Percentiles rank a stretch among this genome's conserved stretches.
Conservation (phyloP, 2,329 filamentous ascomycete genomes). For the Huntiella decipiens region DNA sequence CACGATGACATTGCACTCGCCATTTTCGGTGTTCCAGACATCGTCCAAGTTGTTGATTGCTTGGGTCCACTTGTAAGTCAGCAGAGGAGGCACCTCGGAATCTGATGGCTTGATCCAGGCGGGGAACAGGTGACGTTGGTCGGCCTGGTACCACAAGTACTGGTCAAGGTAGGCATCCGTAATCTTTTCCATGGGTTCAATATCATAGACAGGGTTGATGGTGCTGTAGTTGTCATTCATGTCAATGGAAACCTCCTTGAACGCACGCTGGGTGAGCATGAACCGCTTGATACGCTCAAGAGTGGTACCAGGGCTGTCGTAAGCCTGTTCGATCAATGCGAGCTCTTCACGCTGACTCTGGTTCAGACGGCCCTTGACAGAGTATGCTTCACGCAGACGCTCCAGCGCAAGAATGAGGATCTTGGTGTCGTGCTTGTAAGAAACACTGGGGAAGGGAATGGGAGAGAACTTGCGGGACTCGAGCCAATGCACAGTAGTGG, state of each 20-base stretch:
- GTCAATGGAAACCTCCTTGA: conserved; percentile 98
- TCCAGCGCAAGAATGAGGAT: conserved; percentile 92
- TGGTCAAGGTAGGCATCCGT: conserved; percentile 97
- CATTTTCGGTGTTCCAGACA: conserved; percentile 85
- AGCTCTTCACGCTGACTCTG: conserved; percentile 95
- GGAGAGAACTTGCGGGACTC: conserved; percentile 97
- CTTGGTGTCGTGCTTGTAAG: conserved; percentile 98
- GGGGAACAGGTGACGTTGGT: conserved; percentile 90
- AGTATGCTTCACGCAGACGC: conserved; percentile 84
- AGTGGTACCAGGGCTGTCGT: conserved; percentile 92
- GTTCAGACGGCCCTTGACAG: conserved; percentile 88
- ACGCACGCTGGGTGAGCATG: conserved; percentile 86
- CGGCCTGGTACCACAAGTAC: conserved; percentile 97
- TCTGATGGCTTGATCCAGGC: conserved; percentile 99
- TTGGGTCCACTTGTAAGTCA: conserved; percentile 98
- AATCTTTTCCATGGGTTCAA: conserved; percentile 98
- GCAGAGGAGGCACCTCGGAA: conserved; percentile 81
- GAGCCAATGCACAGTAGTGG: conserved; percentile 95
- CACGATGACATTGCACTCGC: conserved; percentile 96
- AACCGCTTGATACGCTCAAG: conserved; percentile 94
- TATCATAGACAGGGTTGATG: conserved; percentile 97
- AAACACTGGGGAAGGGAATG: conserved; percentile 95
- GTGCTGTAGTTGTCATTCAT: conserved; percentile 99
- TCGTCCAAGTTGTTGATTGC: conserved; percentile 95
- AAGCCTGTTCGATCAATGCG: conserved; percentile 92